phyloP scores from a whole-genome alignment of 2,329 filamentous ascomycete genomes.

The Fusarium coffeatum region DNA sequence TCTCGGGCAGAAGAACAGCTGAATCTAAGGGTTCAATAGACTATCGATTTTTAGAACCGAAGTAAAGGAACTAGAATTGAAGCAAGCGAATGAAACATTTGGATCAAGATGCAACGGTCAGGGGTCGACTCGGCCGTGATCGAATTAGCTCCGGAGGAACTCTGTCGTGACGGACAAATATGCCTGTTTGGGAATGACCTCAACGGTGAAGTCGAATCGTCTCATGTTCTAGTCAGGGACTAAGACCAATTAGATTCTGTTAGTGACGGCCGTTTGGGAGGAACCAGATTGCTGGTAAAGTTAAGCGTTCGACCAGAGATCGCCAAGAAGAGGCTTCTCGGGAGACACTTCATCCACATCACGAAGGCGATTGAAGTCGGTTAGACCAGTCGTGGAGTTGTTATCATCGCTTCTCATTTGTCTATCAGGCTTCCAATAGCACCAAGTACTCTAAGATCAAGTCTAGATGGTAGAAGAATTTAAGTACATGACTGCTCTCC shows the following conservation, averaged over 20 bases:
- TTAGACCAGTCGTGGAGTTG: not conserved
- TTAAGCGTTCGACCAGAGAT: not conserved
- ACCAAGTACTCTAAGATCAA: no score
- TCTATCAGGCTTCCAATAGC: not conserved
- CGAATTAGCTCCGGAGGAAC: constrained; percentile 17
- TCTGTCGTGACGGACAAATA: constrained; percentile 4
- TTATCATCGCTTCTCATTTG: not conserved
- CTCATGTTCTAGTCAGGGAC: not conserved
- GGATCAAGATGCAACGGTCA: not conserved
- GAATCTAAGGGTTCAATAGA: not conserved
- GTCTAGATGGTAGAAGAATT: not conserved
- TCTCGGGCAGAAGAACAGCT: not conserved
- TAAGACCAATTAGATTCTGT: not conserved
- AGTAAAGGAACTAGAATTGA: not conserved
- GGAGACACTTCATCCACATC: not conserved
- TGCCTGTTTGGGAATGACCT: not conserved
- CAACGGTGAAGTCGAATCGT: not conserved
- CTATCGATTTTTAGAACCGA: constrained; percentile 13
- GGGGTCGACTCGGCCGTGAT: constrained; percentile 1
- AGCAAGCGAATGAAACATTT: constrained; percentile 1
- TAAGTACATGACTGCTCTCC: not conserved
- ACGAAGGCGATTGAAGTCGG: no score
- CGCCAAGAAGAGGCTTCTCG: not conserved
- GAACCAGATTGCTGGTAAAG: not conserved
- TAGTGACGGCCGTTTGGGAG: not conserved